Base-by-base conservation (phyloP, 139 green algal species). In the Mesostigma viride region DNA sequence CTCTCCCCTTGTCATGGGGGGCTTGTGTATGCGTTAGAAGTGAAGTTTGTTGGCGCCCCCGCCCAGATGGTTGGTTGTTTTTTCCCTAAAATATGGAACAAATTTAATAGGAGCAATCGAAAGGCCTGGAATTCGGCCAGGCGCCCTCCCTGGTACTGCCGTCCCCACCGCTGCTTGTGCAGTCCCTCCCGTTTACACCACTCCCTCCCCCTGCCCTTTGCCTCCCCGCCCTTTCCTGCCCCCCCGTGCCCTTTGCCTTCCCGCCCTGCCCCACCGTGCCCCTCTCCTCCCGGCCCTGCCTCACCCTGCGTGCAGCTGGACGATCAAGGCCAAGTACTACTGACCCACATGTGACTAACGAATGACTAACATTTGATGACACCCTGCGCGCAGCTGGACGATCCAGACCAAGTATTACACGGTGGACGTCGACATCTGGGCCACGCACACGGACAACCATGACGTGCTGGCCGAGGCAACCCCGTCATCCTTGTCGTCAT, bases 361-460 rank as follows among this genome's bases (percentile, higher is more conserved):
- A n/a, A 58, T 26, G n/a, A 5, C 27, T 24, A 58, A 66, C 33
- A 6, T 47, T 66, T 4, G 35, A 27, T n/a, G 32, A 26, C 33
- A 31, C n/a, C n/a, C n/a, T n/a, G n/a, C n/a, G 59, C 34, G 46
- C 64, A 71, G 46, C 32, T 70, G 67, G 73, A 62, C 22, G 24
- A 70, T 65, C 11, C 58, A 69, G 56, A 76, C 44, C 31, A 71
- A 74, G 32, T 74, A 74, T 17, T 74, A 74, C 62, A 74, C 58
- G 4, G 67, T 36, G 6, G 61, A 72, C 27, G 67, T 74, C 14
- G 30, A 57, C 24, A 33, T 74, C 28, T 65, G 57, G 56, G 32
- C 56, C 31, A 26, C 46, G n/a, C 64, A 28, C 26, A 71, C 36
- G 59, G 28, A n/a, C 11, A 6, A n/a, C 3, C 3, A 35, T 35